phyloP scores from a whole-genome alignment of 495 filamentous ascomycete species.

The Geoglossum glabrum region DNA sequence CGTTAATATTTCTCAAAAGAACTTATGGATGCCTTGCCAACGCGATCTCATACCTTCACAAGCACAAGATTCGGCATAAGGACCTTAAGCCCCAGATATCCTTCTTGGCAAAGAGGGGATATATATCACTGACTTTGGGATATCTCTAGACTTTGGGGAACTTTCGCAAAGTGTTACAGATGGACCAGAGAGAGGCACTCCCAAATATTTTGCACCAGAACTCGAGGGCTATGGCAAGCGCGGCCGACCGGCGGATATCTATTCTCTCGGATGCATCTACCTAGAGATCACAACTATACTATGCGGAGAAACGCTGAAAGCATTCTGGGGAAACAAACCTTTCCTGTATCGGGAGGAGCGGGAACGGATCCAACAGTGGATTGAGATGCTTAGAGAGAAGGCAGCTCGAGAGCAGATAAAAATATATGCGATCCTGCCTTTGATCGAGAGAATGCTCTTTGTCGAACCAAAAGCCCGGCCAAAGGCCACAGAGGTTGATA shows the following conservation, averaged over 20 bases:
- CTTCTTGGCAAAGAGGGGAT: slow-evolving; percentile 19
- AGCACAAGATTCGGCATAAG: slow-evolving; percentile 20
- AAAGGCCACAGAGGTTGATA: no score
- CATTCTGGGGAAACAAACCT: no score
- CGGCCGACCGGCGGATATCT: slow-evolving; percentile 17
- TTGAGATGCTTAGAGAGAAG: no score
- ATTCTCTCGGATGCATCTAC: slow-evolving; percentile 19
- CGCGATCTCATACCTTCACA: slow-evolving; percentile 22
- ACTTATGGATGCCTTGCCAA: slow-evolving; percentile 18
- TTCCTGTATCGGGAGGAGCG: no score
- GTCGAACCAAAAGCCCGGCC: no score
- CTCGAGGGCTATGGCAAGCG: slow-evolving; percentile 11
- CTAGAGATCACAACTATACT: no score
- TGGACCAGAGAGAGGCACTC: slow-evolving; percentile 14
- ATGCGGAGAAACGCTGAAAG: no score
- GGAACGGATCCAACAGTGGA: no score
- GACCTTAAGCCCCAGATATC: slow-evolving; percentile 25
- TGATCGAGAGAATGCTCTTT: no score
- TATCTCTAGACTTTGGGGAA: slow-evolving; percentile 8
- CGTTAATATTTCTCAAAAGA: neutral
- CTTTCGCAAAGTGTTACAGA: slow-evolving; percentile 18
- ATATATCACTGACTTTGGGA: slow-evolving; percentile 25
- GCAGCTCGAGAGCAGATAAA: no score
- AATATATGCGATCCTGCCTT: no score
- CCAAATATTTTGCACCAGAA: slow-evolving; percentile 21